Conservation (phyloP, 257 asterid genomes). For the Asclepias syriaca region DNA sequence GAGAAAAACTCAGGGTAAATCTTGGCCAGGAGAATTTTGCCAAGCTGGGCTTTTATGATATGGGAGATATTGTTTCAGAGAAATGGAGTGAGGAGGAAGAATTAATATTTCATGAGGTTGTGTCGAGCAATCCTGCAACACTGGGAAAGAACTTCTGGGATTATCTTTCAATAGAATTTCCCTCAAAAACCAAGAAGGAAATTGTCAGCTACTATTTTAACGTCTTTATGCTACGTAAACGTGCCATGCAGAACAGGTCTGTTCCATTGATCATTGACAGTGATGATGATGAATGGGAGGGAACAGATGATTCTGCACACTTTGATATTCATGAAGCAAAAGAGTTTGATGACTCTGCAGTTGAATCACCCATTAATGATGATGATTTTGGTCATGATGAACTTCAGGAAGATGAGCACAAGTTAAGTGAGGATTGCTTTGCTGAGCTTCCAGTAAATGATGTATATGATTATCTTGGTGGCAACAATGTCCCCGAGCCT, state of each 20-base stretch:
- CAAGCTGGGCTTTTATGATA: constrained; percentile 28
- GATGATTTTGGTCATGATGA: constrained; percentile 21
- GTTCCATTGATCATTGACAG: constrained; percentile 30
- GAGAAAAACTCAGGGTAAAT: constrained; percentile 23
- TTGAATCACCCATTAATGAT: constrained; percentile 19
- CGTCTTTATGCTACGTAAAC: constrained; percentile 32
- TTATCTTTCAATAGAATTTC: constrained; percentile 27
- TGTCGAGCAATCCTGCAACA: constrained; percentile 27
- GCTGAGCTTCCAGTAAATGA: constrained; percentile 7
- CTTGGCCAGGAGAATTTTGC: constrained; percentile 28
- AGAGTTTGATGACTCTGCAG: constrained; percentile 23
- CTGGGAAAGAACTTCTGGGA: constrained; percentile 33
- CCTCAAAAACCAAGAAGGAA: constrained; percentile 31
- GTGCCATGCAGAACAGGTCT: constrained; percentile 39
- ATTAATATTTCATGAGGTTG: constrained; percentile 30
- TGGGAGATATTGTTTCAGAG: constrained; percentile 35
- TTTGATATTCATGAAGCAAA: constrained; percentile 16
- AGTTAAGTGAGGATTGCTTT: constrained; percentile 12
- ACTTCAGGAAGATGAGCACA: not conserved
- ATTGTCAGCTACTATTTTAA: constrained; percentile 38
- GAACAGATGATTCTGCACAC: constrained; percentile 17
- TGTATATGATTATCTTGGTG: constrained; percentile 1
- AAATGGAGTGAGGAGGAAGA: constrained; percentile 36
- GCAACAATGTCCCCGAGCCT: constrained; percentile 3
- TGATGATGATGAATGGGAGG: constrained; percentile 35